phyloP scores from a whole-genome alignment of 352 stramenopile genomes.

The Phytophthora tubulina region DNA sequence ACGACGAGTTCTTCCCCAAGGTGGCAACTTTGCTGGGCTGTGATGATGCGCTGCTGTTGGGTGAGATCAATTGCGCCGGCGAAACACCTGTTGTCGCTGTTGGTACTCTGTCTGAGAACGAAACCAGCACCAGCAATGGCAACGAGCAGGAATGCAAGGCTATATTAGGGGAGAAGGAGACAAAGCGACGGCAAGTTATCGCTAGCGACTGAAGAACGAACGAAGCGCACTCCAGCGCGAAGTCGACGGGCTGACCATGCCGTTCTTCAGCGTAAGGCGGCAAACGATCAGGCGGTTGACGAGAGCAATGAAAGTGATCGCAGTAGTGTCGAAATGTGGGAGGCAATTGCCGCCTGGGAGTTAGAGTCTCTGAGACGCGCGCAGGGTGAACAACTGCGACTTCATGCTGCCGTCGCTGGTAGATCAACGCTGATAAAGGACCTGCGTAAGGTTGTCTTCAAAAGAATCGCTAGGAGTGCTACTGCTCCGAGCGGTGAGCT shows the following conservation, averaged over 20 bases:
- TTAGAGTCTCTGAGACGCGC: slow-evolving; percentile 2
- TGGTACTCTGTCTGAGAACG: background rate
- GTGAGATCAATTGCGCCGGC: background rate
- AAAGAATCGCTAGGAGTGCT: background rate
- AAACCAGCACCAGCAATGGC: background rate
- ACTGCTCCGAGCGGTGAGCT: background rate
- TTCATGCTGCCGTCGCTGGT: background rate
- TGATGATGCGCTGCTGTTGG: background rate
- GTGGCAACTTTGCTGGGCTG: background rate
- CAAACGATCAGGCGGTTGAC: background rate
- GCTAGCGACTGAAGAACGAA: slow-evolving; percentile 7
- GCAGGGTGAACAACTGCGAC: slow-evolving; percentile 7
- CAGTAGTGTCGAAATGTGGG: background rate
- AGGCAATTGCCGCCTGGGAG: slow-evolving; percentile 9
- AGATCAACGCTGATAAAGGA: slow-evolving; percentile 14
- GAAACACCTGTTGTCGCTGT: background rate
- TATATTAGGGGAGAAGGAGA: slow-evolving; percentile 4
- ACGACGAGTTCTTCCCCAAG: background rate
- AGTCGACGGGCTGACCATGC: background rate
- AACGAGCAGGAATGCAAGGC: background rate
- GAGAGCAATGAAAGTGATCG: background rate
- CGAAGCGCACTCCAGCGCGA: background rate
- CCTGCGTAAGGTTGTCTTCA: slow-evolving; percentile 4
- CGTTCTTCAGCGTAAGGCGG: background rate
- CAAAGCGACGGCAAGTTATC: slow-evolving; percentile 12